phyloP scores from a whole-genome alignment of 2,329 filamentous ascomycete species.

The Decorospora gaudefroyi region DNA sequence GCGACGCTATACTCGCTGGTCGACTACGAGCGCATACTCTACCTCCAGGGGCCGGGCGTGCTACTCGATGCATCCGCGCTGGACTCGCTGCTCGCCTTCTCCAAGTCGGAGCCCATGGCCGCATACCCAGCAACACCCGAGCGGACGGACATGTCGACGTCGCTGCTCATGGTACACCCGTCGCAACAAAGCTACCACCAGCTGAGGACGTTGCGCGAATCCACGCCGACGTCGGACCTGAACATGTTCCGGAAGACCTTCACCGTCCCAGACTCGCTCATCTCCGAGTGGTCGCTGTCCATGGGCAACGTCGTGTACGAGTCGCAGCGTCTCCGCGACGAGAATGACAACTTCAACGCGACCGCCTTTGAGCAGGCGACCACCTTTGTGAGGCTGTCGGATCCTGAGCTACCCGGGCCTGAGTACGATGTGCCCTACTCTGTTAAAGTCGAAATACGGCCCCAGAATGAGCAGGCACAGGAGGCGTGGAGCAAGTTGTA shows the following conservation, averaged over 20 bases:
- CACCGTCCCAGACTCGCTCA: slow-evolving; percentile 37
- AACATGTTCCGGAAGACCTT: slow-evolving; percentile 44
- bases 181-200: slow-evolving; percentile 40
- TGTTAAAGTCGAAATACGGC: slow-evolving; percentile 49
- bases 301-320: slow-evolving; percentile 49
- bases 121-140: slow-evolving; percentile 42
- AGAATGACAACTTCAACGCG: slow-evolving; percentile 50
- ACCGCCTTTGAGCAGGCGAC: slow-evolving; percentile 51
- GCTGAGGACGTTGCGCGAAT: slow-evolving; percentile 35
- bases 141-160: slow-evolving; percentile 41
- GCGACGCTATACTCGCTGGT: slow-evolving; percentile 52
- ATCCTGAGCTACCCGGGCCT: slow-evolving; percentile 56
- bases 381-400: slow-evolving; percentile 54
- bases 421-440: slow-evolving; percentile 56
- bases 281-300: slow-evolving; percentile 47
- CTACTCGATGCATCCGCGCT: slow-evolving; percentile 54
- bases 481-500: slow-evolving; percentile 57
- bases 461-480: slow-evolving; percentile 53
- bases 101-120: slow-evolving; percentile 43
- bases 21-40: slow-evolving; percentile 53
- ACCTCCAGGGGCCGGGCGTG: slow-evolving; percentile 52
- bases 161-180: slow-evolving; percentile 47
- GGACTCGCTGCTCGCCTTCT: slow-evolving; percentile 52
- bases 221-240: slow-evolving; percentile 36
- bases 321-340: slow-evolving; percentile 37